Evolutionary conservation across 306 rosid genomes (phyloP).

Genomic region (Trifolium fragiferum): DNA sequence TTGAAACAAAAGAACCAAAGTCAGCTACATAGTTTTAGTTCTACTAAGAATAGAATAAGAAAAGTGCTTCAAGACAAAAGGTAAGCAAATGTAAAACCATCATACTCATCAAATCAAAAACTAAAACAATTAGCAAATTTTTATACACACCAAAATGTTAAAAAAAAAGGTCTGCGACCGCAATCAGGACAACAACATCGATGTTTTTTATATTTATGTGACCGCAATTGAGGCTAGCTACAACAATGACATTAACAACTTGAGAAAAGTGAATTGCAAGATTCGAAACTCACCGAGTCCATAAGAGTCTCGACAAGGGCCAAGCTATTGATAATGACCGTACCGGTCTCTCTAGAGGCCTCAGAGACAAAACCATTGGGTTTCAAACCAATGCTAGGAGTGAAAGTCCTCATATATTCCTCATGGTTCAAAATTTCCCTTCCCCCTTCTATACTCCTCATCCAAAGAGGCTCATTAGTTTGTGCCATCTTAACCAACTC

Average conservation of each 20-base stretch:
- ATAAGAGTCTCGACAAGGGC: conserved; percentile 90
- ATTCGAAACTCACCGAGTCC: conserved; percentile 66
- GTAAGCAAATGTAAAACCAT: neutral
- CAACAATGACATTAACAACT: neutral
- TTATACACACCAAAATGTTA: neutral
- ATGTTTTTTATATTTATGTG: neutral
- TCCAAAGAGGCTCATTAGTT: conserved; percentile 84
- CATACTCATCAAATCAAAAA: neutral
- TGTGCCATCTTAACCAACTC: conserved; percentile 91
- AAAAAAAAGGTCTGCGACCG: neutral
- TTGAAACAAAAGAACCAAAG: neutral
- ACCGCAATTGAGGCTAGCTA: neutral
- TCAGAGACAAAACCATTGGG: conserved; percentile 82
- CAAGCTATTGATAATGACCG: conserved; percentile 87
- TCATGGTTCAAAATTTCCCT: conserved; percentile 80
- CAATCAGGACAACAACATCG: neutral
- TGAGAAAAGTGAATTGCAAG: neutral
- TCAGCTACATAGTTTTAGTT: neutral
- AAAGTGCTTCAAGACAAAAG: neutral
- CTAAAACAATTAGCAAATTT: neutral
- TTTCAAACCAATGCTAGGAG: conserved; percentile 86
- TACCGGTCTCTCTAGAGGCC: conserved; percentile 82
- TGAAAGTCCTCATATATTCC: conserved; percentile 69
- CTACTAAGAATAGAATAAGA: neutral
- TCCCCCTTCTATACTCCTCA: conserved; percentile 74